Evolutionary conservation across 371 early-diverging fungal species (phyloP), one percentile per base, ranked within the genome.

Genomic region (Mucor ambiguus): DNA sequence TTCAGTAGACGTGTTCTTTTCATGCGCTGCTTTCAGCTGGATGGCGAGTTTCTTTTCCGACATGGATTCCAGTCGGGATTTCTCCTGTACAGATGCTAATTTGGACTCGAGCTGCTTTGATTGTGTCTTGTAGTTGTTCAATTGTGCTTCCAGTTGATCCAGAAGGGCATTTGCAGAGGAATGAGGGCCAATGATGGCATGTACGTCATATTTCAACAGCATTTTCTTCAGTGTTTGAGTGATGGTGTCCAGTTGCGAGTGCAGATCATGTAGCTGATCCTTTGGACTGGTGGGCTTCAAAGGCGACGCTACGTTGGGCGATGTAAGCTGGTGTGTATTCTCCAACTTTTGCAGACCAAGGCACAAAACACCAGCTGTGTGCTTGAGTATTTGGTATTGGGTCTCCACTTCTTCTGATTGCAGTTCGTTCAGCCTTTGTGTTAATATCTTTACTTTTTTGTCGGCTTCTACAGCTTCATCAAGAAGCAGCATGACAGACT

Each of bases 291-390:
- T 22, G 20, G 20, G 44, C 14, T 60, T 30, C 14, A 26, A 6
- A 7, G 26, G n/a, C 11, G 62, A 33, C 4, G 49, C 8, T 33
- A 12, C 60, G 22, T 38, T 61, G 29, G 18, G 49, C 26, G 63
- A 33, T 38, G 37, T 43, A 0, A n/a, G 18, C 32, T 32, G 52
- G 16, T 49, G 10, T 22, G 20, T n/a, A n/a, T 71, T 72, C 63
- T 83, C 83, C 4, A 82, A 52, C 22, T 79, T 66, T 22, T 79
- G 80, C 4, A 82, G 68, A 2, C 85, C 88, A 6, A 76, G 57
- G 1, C 76, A 75, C n/a, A 94, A 67, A 4, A 88, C 85, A 14
- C 86, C 90, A 0, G 89, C 89, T 12, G 88, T 87, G 63, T 94
- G 94, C 61, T 90, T 87, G 26, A 92, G 64, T 22, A 92, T 80